Percentiles rank a stretch among this genome's conserved stretches.
These are phyloP conservation scores for Lepiota venenata DNA, from an alignment of 768 basidiomycete genomes.

Conservation along the genomic window DNA sequence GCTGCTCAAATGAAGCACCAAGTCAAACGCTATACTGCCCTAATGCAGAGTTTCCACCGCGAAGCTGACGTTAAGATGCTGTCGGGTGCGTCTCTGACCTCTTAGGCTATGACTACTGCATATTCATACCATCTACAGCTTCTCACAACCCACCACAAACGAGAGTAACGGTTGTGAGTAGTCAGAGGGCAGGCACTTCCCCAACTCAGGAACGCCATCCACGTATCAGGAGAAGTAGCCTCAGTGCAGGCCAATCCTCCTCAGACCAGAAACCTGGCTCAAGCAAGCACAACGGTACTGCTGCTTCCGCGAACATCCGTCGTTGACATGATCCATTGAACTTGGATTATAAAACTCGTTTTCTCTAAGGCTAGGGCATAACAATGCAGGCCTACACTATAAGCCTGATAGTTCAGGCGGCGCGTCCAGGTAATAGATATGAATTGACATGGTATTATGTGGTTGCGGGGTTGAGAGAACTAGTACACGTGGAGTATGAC, in stretches of 20 bases:
- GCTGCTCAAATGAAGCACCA: slow-evolving; percentile 83
- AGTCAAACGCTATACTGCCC: slow-evolving; percentile 72
- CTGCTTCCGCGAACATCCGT: neutral
- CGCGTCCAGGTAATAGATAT: neutral
- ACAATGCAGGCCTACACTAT: neutral
- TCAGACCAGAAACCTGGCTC: slow-evolving; percentile 1
- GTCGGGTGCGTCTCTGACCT: slow-evolving; percentile 44
- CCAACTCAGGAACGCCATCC: slow-evolving; percentile 3
- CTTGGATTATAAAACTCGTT: neutral
- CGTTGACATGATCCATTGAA: slow-evolving; percentile 3
- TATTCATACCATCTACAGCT: neutral
- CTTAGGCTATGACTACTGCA: neutral
- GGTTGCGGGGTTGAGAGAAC: neutral
- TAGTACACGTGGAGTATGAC: slow-evolving; percentile 9
- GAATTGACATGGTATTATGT: slow-evolving; percentile 2
- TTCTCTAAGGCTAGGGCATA: too few species aligned
- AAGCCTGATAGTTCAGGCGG: neutral
- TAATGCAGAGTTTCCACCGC: slow-evolving; percentile 77
- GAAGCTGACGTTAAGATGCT: slow-evolving; percentile 71
- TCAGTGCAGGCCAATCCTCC: neutral
- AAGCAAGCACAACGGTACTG: neutral
- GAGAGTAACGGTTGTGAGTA: neutral
- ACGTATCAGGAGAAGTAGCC: slow-evolving; percentile 3
- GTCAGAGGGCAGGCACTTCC: slow-evolving; percentile 1
- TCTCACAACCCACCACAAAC: neutral